Evolutionary conservation across 257 asterid species (phyloP).

Genomic region (Forsythia viridissima): DNA sequence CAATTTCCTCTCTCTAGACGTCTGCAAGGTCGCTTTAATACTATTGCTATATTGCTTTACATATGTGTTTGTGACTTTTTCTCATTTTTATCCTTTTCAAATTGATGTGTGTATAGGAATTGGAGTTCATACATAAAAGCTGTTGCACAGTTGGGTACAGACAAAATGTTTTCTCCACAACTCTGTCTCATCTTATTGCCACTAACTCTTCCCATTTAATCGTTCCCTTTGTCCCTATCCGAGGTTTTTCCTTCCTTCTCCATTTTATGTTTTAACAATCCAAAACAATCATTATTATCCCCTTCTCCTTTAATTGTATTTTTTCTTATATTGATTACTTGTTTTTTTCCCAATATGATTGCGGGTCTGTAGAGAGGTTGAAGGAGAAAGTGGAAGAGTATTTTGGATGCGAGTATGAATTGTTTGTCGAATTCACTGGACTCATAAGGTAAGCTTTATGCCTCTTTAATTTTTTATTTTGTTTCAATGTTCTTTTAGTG

Average conservation of each 20-base stretch:
- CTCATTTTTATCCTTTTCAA: neutral
- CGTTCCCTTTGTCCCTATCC: conserved; percentile 73
- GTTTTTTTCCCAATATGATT: conserved; percentile 4
- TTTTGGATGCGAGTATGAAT: conserved; percentile 75
- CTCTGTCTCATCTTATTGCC: conserved; percentile 83
- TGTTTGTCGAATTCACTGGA: conserved; percentile 91
- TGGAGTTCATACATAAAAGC: conserved; percentile 88
- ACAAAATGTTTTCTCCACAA: conserved; percentile 87
- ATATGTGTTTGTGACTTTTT: neutral
- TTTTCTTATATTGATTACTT: conserved; percentile 1
- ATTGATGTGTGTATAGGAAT: conserved; percentile 46
- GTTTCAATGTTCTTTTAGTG: neutral
- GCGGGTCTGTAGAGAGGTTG: conserved; percentile 56
- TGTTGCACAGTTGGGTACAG: conserved; percentile 89
- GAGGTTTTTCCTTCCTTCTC: conserved; percentile 48
- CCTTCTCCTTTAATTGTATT: neutral
- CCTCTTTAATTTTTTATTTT: neutral
- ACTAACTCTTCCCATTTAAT: conserved; percentile 76
- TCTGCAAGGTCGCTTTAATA: conserved; percentile 34
- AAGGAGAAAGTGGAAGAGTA: conserved; percentile 81
- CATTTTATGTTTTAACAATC: neutral
- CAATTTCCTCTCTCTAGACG: conserved; percentile 39
- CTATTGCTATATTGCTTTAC: neutral
- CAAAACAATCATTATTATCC: neutral
- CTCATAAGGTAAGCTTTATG: conserved; percentile 58